Evolutionary conservation across 129 eudicot genomes (phyloP).

Genomic region (Helianthus tuberosus): DNA sequence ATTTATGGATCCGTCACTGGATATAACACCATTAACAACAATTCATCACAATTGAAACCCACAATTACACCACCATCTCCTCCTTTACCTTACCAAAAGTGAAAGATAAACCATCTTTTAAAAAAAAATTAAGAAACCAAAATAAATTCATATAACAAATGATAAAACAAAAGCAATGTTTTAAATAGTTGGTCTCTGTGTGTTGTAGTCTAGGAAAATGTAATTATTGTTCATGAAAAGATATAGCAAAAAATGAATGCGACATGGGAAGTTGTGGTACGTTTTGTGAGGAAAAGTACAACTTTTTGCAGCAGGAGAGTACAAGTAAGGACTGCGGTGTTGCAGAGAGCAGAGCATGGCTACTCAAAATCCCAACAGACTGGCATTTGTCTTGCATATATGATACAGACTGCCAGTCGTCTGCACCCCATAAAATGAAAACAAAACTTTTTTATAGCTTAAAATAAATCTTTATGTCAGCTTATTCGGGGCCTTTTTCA

Average conservation of each 20-base stretch:
- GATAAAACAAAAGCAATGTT: too few relatives aligned
- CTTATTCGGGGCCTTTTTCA: conserved; percentile 14
- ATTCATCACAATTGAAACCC: too few relatives aligned
- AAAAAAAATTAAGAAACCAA: too few relatives aligned
- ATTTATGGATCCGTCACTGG: too few relatives aligned
- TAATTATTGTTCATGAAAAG: neutral
- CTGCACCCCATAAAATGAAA: neutral
- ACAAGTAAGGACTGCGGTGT: conserved; percentile 32
- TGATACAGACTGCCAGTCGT: conserved; percentile 24
- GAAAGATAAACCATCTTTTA: too few relatives aligned
- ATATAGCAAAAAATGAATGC: conserved; percentile 19
- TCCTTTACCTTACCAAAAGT: too few relatives aligned
- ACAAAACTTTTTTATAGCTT: neutral
- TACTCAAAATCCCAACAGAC: conserved; percentile 40
- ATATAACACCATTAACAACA: too few relatives aligned
- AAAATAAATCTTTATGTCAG: conserved; percentile 24
- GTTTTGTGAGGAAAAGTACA: conserved; percentile 24
- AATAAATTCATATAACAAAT: too few relatives aligned
- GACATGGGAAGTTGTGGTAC: conserved; percentile 25
- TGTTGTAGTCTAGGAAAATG: neutral
- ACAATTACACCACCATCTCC: too few relatives aligned
- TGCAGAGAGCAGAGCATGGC: conserved; percentile 33
- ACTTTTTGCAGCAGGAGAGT: conserved; percentile 36
- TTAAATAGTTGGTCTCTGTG: too few relatives aligned
- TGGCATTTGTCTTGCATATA: conserved; percentile 24